Conservation (phyloP, 495 filamentous ascomycete genomes). For the Arthonia radiata region DNA sequence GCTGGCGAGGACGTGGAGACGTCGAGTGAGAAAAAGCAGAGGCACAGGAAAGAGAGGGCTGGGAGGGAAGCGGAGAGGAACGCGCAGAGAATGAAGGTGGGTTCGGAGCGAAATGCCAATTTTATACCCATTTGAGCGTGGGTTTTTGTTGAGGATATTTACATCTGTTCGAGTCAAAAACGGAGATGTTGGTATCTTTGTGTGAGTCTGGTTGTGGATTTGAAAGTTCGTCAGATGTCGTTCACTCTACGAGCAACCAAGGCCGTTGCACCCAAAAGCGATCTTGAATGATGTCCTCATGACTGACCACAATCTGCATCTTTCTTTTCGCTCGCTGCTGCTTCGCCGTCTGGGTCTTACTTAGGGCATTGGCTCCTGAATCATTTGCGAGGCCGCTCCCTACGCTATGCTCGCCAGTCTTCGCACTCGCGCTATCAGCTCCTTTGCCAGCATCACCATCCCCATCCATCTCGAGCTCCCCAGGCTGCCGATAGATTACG, state of each 20-base stretch:
- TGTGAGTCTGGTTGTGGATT: too few relatives aligned
- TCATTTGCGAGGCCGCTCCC: too few relatives aligned
- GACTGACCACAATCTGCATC: slow-evolving; percentile 52
- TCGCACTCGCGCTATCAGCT: too few relatives aligned
- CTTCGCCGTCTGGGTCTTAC: slow-evolving; percentile 55
- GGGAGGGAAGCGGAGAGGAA: slow-evolving; percentile 6
- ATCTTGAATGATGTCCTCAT: slow-evolving; percentile 82
- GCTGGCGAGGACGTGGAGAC: slow-evolving; percentile 1
- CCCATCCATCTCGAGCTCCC: too few relatives aligned
- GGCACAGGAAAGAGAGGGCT: slow-evolving; percentile 1
- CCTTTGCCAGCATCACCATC: too few relatives aligned
- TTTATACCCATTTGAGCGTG: slow-evolving; percentile 1
- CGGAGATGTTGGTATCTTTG: too few relatives aligned
- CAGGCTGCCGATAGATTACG: slow-evolving; percentile 64
- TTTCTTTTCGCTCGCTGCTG: slow-evolving; percentile 50
- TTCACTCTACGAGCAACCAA: slow-evolving; percentile 66
- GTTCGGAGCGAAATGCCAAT: slow-evolving; percentile 2
- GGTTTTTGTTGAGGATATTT: not conserved
- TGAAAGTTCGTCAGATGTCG: too few relatives aligned
- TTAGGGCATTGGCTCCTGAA: too few relatives aligned
- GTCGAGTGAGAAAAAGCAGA: slow-evolving; percentile 2
- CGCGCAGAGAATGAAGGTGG: slow-evolving; percentile 2
- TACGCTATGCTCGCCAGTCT: too few relatives aligned
- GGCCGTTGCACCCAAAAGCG: slow-evolving; percentile 74
- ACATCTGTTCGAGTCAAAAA: not conserved